These are phyloP conservation scores for Sphaerulina vaccinii DNA, from an alignment of 2,329 filamentous ascomycete species.

Conservation along the genomic window DNA sequence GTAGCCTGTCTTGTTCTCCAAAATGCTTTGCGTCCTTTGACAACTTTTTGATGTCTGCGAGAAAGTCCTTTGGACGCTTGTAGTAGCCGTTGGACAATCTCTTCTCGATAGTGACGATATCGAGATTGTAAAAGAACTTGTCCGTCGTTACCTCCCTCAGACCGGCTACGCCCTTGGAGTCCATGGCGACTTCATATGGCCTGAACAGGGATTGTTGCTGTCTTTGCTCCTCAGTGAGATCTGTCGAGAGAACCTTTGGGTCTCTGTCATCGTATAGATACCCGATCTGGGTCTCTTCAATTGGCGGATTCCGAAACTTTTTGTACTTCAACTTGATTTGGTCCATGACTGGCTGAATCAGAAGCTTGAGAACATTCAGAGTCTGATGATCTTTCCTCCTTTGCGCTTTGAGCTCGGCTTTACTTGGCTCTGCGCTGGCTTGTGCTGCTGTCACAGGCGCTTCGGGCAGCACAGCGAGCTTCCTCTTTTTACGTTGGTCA, in stretches of 20 bases:
- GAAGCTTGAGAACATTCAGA: slow-evolving; percentile 82
- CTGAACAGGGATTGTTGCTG: slow-evolving; percentile 58
- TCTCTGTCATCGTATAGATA: slow-evolving; percentile 85
- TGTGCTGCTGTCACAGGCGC: slow-evolving; percentile 52
- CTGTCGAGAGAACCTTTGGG: slow-evolving; percentile 62
- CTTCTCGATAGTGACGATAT: slow-evolving; percentile 90
- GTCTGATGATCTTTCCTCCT: slow-evolving; percentile 79
- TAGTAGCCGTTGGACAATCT: slow-evolving; percentile 97
- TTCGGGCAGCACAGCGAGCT: slow-evolving; percentile 72
- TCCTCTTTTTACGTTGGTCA: slow-evolving; percentile 79
- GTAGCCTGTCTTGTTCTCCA: slow-evolving; percentile 76
- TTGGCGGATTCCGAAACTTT: slow-evolving; percentile 78
- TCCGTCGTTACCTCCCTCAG: slow-evolving; percentile 71
- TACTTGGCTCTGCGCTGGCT: slow-evolving; percentile 65
- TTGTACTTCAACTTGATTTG: slow-evolving; percentile 88
- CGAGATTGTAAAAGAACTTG: slow-evolving; percentile 93
- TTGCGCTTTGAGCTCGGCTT: slow-evolving; percentile 76
- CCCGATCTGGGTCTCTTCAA: slow-evolving; percentile 69
- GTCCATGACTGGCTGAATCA: slow-evolving; percentile 93
- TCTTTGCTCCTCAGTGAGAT: slow-evolving; percentile 56
- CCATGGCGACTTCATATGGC: slow-evolving; percentile 76
- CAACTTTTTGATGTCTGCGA: slow-evolving; percentile 80
- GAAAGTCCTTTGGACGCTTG: slow-evolving; percentile 82
- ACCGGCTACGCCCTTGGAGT: slow-evolving; percentile 75
- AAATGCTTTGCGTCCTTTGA: slow-evolving; percentile 79